Percentiles rank a stretch among this genome's conserved stretches.
These are phyloP conservation scores for Blastocystis sp. DNA, from an alignment of 352 stramenopile species.

Conservation along the genomic window DNA sequence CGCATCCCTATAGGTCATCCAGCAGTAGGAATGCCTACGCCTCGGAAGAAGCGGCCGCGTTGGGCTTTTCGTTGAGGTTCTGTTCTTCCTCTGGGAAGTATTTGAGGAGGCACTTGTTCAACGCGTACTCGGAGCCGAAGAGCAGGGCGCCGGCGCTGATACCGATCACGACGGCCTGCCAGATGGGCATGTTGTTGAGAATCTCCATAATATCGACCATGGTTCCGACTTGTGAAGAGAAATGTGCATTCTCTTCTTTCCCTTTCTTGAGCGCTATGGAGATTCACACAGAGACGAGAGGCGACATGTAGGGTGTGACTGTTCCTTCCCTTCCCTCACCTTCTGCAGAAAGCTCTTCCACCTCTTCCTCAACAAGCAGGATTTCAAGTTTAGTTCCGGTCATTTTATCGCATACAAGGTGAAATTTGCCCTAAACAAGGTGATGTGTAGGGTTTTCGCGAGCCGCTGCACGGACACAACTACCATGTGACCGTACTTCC, in stretches of 20 bases:
- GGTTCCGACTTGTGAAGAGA: neutral
- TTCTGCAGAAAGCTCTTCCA: constrained; percentile 44
- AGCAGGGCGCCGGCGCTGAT: neutral
- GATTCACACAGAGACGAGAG: constrained; percentile 10
- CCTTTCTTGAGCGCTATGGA: neutral
- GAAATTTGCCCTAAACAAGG: neutral
- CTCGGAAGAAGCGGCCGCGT: no score
- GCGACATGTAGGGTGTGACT: constrained; percentile 1
- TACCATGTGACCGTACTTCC: constrained; percentile 37
- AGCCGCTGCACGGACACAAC: constrained; percentile 66
- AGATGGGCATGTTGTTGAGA: constrained; percentile 21
- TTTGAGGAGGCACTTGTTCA: constrained; percentile 10
- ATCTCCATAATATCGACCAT: constrained; percentile 39
- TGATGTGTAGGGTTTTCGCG: constrained; percentile 51
- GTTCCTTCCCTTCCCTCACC: neutral
- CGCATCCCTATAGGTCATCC: no score
- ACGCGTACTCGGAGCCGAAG: constrained; percentile 28
- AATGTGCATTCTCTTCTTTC: constrained; percentile 23
- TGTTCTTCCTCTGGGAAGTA: constrained; percentile 16
- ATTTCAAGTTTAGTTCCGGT: constrained; percentile 66
- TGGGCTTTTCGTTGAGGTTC: no score
- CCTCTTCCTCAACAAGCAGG: constrained; percentile 64
- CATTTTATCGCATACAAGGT: constrained; percentile 68
- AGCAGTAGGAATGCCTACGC: no score
- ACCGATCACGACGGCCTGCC: constrained; percentile 11